A percentile compares a stretch with the other conserved stretches of the same genome.
Evolutionary conservation across 1,284 basidiomycete genomes (phyloP).

Genomic region (Rhodotorula sp.): DNA sequence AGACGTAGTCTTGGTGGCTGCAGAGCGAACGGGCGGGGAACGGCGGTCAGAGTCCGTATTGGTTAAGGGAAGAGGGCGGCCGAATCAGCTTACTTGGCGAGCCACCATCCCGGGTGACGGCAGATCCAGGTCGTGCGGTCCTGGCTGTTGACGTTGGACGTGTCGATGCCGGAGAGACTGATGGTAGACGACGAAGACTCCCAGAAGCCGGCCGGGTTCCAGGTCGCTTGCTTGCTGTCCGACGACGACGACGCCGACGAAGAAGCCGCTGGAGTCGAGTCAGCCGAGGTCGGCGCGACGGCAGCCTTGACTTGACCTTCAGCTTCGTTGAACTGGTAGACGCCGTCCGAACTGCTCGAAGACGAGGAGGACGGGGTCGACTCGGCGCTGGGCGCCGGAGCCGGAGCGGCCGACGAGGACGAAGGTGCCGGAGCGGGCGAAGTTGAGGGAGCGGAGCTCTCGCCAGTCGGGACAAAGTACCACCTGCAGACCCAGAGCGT

Average conservation of each 20-base stretch:
- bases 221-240: conserved; percentile 12
- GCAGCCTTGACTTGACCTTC: background rate
- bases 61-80: background rate
- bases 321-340: background rate
- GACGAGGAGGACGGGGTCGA: background rate
- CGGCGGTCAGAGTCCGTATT: background rate
- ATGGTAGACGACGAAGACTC: conserved; percentile 8
- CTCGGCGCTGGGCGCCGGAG: background rate
- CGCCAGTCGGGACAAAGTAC: conserved; percentile 31
- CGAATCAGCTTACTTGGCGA: conserved; percentile 7
- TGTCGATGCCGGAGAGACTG: conserved; percentile 17
- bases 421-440: conserved; percentile 1
- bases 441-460: background rate
- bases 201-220: conserved; percentile 23
- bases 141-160: conserved; percentile 9
- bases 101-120: conserved; percentile 34
- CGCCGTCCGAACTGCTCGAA: background rate
- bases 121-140: conserved; percentile 34
- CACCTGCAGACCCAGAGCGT: conserved; percentile 13
- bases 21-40: background rate
- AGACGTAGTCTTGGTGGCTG: conserved; percentile 27
- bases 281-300: background rate
- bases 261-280: background rate
- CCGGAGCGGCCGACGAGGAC: background rate
- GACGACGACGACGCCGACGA: conserved; percentile 3